Base-by-base conservation (phyloP, 257 asterid species). In the Rauvolfia tetraphylla region DNA sequence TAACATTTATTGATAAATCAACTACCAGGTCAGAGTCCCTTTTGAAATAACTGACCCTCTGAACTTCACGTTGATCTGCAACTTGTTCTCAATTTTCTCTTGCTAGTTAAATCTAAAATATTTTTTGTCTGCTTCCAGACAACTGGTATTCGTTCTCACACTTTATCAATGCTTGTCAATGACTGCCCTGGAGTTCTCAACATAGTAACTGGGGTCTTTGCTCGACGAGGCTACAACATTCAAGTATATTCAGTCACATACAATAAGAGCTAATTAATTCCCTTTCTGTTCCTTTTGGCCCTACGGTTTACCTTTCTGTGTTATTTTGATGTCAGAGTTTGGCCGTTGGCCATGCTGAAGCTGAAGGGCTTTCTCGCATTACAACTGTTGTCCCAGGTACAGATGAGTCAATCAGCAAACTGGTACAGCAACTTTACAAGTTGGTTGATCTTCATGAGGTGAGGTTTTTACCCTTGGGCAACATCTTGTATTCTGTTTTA, bases 381-480 rank as follows among this genome's bases (percentile, higher is more conserved):
- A 95, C 98, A 56, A 95, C 98, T 58, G 98, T 95, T 74, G 98
- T 95, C 83, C 98, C 98, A 77, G 98, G 95, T 72, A 92, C 98
- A 11, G 92, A 92, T 75, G 95, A 91, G 81, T 90, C 98, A 79
- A 88, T 92, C 62, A 80, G 86, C 83, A 95, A 90, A 89, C 85
- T 95, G 89, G 86, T 92, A 59, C 93, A 90, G 79, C 98, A 92
- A 83, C 97, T 95, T 51, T 78, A 89, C 78, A 92, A 95, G 84
- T 88, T 92, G 87, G 79, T 92, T 77, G 98, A 92, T 87, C 87
- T 95, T 81, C 98, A 91, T 81, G 95, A 89, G 96, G 98, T 92
- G 82, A 88, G 65, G 66, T 44, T 33, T 0, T 20, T 39, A 23
- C 15, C n/a, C 41, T 57, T 69, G 56, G 51, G 38, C 15, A 34